Conservation (phyloP, 345 rosid species). For the Kernera saxatilis region DNA sequence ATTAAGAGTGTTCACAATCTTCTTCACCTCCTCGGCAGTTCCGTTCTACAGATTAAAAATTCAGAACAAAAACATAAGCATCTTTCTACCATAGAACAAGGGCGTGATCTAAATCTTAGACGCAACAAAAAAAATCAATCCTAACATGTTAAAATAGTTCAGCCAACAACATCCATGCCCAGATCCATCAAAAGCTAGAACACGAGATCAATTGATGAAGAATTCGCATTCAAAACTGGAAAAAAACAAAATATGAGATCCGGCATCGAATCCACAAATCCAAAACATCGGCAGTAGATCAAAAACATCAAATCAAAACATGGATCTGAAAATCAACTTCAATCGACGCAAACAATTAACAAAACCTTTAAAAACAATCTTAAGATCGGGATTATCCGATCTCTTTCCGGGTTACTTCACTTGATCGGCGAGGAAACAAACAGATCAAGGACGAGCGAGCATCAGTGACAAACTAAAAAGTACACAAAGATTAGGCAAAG, state of each 20-base stretch:
- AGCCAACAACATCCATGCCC: not conserved
- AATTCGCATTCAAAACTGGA: not conserved
- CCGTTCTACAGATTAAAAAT: slow-evolving; percentile 54
- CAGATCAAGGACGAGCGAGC: not conserved
- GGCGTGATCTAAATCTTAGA: not conserved
- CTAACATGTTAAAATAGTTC: not conserved
- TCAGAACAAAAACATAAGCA: not conserved
- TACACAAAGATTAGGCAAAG: not conserved
- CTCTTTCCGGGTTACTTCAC: not conserved
- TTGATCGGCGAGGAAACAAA: slow-evolving; percentile 3
- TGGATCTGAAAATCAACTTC: not conserved
- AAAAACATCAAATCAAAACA: not conserved
- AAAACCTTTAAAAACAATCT: not conserved
- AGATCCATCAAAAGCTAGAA: not conserved
- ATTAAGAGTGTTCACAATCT: slow-evolving; percentile 66
- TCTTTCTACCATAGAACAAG: not conserved
- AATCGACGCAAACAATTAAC: not conserved
- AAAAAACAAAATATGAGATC: not conserved
- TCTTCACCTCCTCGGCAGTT: slow-evolving; percentile 83
- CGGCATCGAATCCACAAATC: not conserved
- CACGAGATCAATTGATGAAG: not conserved
- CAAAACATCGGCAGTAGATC: not conserved
- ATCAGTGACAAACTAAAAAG: not conserved
- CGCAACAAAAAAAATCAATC: not conserved
- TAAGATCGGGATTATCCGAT: not conserved